Evolutionary conservation across 257 asterid species (phyloP).

Genomic region (Solanum virginianum): DNA sequence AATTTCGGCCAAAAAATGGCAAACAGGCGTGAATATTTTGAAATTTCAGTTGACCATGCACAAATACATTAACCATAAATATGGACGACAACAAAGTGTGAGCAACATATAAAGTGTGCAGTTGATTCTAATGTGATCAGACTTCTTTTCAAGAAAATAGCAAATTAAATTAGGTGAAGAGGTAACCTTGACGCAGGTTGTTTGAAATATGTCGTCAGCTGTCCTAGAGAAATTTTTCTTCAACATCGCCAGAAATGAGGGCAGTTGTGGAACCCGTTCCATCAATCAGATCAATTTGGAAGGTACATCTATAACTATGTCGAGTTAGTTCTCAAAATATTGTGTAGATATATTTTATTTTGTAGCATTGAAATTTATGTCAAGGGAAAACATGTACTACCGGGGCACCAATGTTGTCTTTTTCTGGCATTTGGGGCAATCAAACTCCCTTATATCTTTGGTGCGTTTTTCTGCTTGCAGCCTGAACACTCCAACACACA

Average conservation of each 20-base stretch:
- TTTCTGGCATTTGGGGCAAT: background rate
- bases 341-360: background rate
- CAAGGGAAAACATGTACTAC: background rate
- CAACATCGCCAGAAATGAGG: background rate
- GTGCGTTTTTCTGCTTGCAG: background rate
- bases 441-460: background rate
- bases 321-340: background rate
- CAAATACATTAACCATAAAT: too few species aligned
- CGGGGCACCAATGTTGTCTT: background rate
- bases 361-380: background rate
- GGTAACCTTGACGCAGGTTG: background rate
- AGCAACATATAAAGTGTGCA: too few species aligned
- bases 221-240: background rate
- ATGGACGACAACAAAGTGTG: too few species aligned
- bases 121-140: too few species aligned
- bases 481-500: background rate
- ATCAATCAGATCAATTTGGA: background rate
- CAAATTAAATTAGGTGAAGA: too few species aligned
- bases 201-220: background rate
- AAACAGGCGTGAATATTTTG: too few species aligned
- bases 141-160: too few species aligned
- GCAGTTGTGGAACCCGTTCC: too few species aligned
- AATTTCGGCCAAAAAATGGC: too few species aligned
- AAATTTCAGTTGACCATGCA: too few species aligned
- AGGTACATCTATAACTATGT: background rate